Conservation (phyloP, 129 eudicot species). For the Arctium lappa region DNA sequence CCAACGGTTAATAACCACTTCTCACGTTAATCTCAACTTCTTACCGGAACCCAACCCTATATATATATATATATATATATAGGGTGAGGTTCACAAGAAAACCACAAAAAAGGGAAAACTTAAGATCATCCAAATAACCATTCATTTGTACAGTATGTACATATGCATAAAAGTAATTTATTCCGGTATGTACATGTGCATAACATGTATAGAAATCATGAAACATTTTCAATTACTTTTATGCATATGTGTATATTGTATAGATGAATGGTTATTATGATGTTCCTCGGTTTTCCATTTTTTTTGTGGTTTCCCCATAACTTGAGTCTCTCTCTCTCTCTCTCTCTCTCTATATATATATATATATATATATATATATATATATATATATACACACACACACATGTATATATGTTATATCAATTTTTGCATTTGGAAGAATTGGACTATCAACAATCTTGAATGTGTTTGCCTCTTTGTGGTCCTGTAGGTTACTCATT, state of each 20-base stretch:
- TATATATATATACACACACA: no score
- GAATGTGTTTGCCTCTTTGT: not conserved
- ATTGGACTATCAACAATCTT: not conserved
- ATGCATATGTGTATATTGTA: not conserved
- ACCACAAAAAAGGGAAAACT: not conserved
- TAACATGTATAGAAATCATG: not conserved
- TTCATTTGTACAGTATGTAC: not conserved
- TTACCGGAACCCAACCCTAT: no score
- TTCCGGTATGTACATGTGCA: not conserved
- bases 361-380: no score
- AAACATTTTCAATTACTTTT: not conserved
- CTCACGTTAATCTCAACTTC: no score
- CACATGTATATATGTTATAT: not conserved
- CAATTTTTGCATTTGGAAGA: not conserved
- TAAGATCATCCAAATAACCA: not conserved
- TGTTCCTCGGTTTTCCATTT: not conserved
- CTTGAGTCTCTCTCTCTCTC: not conserved
- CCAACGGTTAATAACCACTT: no score
- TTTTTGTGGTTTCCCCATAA: not conserved
- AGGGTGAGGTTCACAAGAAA: not conserved
- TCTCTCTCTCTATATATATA: not conserved
- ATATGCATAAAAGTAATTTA: not conserved
- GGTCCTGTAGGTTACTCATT: conserved; percentile 70
- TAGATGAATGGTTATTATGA: not conserved
- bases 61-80: no score